These are phyloP conservation scores for Pontederia paniculata DNA, from an alignment of 176 grass and related monocot species.

Conservation along the genomic window DNA sequence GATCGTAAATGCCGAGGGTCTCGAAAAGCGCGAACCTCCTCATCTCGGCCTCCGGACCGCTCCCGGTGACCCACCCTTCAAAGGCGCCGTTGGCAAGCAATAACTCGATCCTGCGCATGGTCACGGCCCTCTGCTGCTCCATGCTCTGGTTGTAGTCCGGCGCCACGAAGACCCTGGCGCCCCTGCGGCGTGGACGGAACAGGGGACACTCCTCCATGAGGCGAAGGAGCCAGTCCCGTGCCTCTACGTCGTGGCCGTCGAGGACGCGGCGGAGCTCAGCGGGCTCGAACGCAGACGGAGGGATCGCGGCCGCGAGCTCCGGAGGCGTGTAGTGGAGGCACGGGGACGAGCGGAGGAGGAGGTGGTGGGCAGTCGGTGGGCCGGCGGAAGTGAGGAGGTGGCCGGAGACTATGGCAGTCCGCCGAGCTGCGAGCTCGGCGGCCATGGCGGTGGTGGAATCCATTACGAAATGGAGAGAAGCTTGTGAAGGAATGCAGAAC, in stretches of 20 bases:
- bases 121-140: conserved; percentile 61
- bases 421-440: background rate
- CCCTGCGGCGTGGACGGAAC: conserved; percentile 27
- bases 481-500: too few relatives aligned
- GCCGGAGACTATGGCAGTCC: conserved; percentile 21
- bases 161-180: conserved; percentile 30
- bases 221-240: conserved; percentile 50
- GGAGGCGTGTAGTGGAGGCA: conserved; percentile 50
- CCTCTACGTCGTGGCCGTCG: conserved; percentile 49
- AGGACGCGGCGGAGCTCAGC: conserved; percentile 31
- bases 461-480: too few relatives aligned
- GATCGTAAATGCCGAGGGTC: conserved; percentile 50
- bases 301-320: conserved; percentile 28
- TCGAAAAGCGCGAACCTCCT: conserved; percentile 47
- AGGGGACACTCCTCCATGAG: conserved; percentile 61
- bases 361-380: background rate
- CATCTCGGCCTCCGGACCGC: conserved; percentile 23
- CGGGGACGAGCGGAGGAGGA: conserved; percentile 12
- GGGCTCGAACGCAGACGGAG: conserved; percentile 25
- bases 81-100: conserved; percentile 38
- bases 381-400: conserved; percentile 19
- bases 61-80: conserved; percentile 52
- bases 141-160: conserved; percentile 57
- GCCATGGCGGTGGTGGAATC: too few relatives aligned
- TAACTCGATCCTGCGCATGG: conserved; percentile 51